phyloP scores from a whole-genome alignment of 805 yeast genomes.

The Yarrowia sp. region DNA sequence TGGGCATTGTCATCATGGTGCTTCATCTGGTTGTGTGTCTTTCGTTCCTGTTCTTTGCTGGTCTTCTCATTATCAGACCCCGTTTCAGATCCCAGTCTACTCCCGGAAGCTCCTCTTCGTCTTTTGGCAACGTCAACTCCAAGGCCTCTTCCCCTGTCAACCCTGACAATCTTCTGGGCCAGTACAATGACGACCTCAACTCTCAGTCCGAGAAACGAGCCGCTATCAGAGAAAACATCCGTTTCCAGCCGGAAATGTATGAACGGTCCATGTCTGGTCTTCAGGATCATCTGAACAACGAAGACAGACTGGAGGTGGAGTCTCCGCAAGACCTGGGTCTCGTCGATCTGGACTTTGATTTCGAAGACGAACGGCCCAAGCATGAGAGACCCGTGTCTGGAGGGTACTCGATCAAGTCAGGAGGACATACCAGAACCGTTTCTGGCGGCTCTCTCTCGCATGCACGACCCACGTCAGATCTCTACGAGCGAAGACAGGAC shows the following conservation, averaged over 20 bases:
- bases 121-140: not conserved
- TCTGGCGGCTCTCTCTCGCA: not conserved
- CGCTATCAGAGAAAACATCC: constrained; percentile 9
- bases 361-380: constrained; percentile 13
- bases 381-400: not conserved
- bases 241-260: constrained; percentile 1
- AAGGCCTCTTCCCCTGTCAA: not conserved
- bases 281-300: not conserved
- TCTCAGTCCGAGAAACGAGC: constrained; percentile 12
- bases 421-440: not conserved
- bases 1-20: constrained; percentile 30
- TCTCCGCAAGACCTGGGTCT: not conserved
- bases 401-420: too few relatives aligned
- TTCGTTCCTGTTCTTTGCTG: not conserved
- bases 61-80: not conserved
- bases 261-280: constrained; percentile 6
- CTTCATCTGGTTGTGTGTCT: constrained; percentile 18
- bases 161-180: not conserved
- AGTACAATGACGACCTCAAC: constrained; percentile 17
- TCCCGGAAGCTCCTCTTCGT: not conserved
- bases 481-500: constrained; percentile 3
- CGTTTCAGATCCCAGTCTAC: not conserved
- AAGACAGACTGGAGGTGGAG: not conserved
- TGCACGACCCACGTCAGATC: not conserved
- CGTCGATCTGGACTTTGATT: not conserved